Base-by-base conservation (phyloP, 169 alveolate species). In the Cryptosporidium ryanae region DNA sequence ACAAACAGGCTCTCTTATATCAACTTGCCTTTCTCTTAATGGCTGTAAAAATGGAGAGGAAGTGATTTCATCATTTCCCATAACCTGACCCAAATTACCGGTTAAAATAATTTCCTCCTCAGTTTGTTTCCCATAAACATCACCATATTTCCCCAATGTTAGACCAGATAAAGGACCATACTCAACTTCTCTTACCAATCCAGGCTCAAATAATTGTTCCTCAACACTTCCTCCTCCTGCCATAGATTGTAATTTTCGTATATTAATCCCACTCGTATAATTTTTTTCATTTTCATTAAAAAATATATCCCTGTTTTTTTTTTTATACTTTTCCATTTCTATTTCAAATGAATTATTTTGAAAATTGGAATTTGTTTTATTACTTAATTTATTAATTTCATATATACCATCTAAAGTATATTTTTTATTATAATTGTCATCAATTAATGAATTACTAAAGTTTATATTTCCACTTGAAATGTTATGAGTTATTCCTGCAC, bases 171-270 rank as follows among this genome's bases (percentile, higher is more conserved):
- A 55, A 29, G 83, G 83, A n/a, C 83, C 83, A 32, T 49, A 68
- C 29, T 55, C 66, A 8, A 68, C n/a, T 38, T 68, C 83, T 54
- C 38, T 68, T 50, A 50, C 55, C 17, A 68, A 32, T 3, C 83
- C 83, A 29, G 83, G 83, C 32, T 68, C 83, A 48, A 68, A 68
- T n/a, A 68, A 50, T 49, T 68, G 66, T 29, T 64, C 55, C 17
- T 31, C 83, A 2, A 68, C n/a, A n/a, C 55, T 55, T 29, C 83
- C 83, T 25, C 83, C 83, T 1, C 50, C 4, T 2, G 83, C 67
- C 66, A 68, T 50, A 17, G 43, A 46, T 27, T 68, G 83, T 25
- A 68, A 49, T 21, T 17, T 68, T 32, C 83, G 18, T 7, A 68
- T 27, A 43, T 32, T 68, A 49, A 68, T 68, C 18, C 38, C 18